Percentiles rank a stretch among this genome's conserved stretches.
Evolutionary conservation across 2,329 filamentous ascomycete species (phyloP).

Genomic region (Epichloe sibirici): DNA sequence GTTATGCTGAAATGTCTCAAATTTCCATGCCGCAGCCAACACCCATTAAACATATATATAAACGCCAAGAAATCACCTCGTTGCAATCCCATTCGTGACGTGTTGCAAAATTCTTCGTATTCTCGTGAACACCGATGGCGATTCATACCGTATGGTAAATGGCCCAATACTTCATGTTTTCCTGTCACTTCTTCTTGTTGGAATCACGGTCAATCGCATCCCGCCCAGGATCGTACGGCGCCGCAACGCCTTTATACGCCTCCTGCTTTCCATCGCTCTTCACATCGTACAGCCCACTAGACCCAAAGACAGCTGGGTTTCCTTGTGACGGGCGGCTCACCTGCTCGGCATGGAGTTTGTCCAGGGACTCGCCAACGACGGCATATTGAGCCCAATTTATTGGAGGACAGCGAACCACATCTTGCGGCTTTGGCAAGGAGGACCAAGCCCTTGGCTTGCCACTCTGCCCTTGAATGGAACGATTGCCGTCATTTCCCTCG

Average conservation of each 20-base stretch:
- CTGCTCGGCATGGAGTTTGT: conserved; percentile 77
- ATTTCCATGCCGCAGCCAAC: neutral
- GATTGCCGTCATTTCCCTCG: conserved; percentile 18
- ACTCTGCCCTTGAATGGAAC: conserved; percentile 10
- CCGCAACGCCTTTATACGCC: conserved; percentile 38
- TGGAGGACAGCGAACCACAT: conserved; percentile 72
- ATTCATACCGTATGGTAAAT: neutral
- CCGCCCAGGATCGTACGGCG: conserved; percentile 41
- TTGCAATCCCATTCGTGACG: neutral
- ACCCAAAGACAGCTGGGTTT: conserved; percentile 30
- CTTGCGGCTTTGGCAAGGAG: conserved; percentile 63
- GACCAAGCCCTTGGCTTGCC: conserved; percentile 36
- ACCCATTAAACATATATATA: neutral
- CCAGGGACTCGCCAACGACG: conserved; percentile 65
- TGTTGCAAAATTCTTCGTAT: neutral
- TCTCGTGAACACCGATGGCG: neutral
- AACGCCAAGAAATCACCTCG: neutral
- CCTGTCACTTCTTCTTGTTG: conserved; percentile 19
- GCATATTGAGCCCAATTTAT: conserved; percentile 95
- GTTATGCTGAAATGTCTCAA: neutral
- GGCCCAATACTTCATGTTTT: neutral
- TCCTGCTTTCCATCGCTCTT: conserved; percentile 32
- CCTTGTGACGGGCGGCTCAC: conserved; percentile 48
- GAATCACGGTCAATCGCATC: conserved; percentile 33
- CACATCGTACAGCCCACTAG: conserved; percentile 39